A percentile compares a stretch with the other conserved stretches of the same genome.
Evolutionary conservation across 2,329 filamentous ascomycete genomes (phyloP).

Genomic region (Diplocarpon rosae): DNA sequence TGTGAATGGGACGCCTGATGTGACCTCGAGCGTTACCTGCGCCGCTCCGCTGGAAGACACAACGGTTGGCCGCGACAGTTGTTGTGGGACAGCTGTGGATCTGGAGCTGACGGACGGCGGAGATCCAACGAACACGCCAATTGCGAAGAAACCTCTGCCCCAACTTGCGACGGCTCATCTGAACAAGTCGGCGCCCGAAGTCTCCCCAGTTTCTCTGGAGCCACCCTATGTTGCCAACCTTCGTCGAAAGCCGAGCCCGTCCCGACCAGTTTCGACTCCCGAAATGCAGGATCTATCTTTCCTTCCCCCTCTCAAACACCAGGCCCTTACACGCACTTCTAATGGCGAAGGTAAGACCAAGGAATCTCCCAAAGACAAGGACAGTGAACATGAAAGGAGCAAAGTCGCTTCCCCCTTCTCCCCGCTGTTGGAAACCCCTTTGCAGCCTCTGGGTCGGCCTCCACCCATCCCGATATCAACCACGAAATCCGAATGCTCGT

Average conservation of each 20-base stretch:
- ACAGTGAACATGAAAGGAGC: background rate
- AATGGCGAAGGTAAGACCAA: slow-evolving; percentile 20
- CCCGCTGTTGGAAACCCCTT: background rate
- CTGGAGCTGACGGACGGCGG: slow-evolving; percentile 10
- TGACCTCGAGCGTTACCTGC: too few species aligned
- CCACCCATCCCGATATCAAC: slow-evolving; percentile 7
- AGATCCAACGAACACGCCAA: slow-evolving; percentile 11
- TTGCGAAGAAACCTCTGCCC: slow-evolving; percentile 2
- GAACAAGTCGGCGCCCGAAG: background rate
- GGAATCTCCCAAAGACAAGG: background rate
- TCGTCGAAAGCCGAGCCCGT: slow-evolving; percentile 5
- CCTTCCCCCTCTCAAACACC: slow-evolving; percentile 31
- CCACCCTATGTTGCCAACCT: background rate
- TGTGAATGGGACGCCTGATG: too few species aligned
- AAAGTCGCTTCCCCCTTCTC: background rate
- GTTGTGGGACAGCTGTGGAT: slow-evolving; percentile 12
- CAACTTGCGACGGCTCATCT: slow-evolving; percentile 2
- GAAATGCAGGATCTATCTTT: slow-evolving; percentile 26
- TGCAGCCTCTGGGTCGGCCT: slow-evolving; percentile 6
- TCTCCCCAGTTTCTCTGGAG: background rate
- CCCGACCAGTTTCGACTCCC: slow-evolving; percentile 14
- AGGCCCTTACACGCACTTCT: slow-evolving; percentile 28
- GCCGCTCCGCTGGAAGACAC: slow-evolving; percentile 7
- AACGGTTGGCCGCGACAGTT: slow-evolving; percentile 10
- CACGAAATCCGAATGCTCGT: slow-evolving; percentile 13